Evolutionary conservation across 2,329 filamentous ascomycete genomes (phyloP), one percentile per base, ranked within the genome.

Genomic region (Hymenoscyphus fraxineus): DNA sequence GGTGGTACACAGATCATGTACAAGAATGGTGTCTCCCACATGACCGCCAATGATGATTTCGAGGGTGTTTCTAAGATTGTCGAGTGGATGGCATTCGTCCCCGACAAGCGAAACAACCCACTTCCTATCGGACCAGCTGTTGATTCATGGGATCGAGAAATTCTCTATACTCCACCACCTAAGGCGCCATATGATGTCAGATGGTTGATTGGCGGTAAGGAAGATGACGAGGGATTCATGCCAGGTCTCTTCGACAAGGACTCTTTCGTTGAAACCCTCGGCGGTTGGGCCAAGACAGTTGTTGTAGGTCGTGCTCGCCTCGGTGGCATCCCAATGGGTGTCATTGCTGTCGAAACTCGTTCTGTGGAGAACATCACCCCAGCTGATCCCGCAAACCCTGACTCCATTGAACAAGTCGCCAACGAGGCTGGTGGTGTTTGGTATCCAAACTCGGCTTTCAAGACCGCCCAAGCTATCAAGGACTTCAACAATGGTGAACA

Each of bases 1-100:
- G 95, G 95, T 88, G 95, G 95, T 73, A 99, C 95, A n/a, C 95
- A 99, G 80, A 99, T 99, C 85, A 99, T 99, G 95, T 98, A 99
- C 87, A 93, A 92, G 82, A 99, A 99, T 78, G 95, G 95, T 87
- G 95, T 99, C 54, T 98, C 95, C 27, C 95, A 99, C 83, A 94
- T 98, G 91, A 97, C 94, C 71, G 95, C 95, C 74, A 91, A 90
- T 72, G 94, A 99, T 75, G 95, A 99, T 81, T 98, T 99, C 73
- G 93, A 94, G 74, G 95, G 95, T 86, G 91, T 99, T 27, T 93
- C 91, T 74, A 96, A 96, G 85, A 98, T 99, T 76, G 92, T 98
- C 59, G 90, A 96, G 77, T 99, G 95, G 95, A 87, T 99, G 84
- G 95, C 94, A 1, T 99, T 93, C 75, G 91, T 99, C 38, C 95